Evolutionary conservation across 106 monocot genomes (phyloP).

Genomic region (Hemerocallis citrina): DNA sequence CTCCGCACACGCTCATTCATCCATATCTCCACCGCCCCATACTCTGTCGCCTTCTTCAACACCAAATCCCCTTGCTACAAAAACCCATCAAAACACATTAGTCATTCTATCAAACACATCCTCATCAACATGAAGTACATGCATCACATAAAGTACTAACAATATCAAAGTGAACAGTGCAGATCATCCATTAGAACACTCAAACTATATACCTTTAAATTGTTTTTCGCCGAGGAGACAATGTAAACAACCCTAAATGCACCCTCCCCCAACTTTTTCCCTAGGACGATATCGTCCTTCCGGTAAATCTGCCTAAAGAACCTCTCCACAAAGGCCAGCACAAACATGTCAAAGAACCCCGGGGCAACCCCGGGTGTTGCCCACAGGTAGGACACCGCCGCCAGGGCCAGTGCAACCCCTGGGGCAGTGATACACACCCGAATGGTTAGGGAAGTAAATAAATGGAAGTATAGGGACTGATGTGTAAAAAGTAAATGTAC

Average conservation of each 20-base stretch:
- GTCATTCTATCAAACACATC: too few relatives aligned
- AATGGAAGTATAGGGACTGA: too few relatives aligned
- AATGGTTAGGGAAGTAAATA: too few relatives aligned
- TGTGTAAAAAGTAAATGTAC: too few relatives aligned
- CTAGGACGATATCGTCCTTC: conserved; percentile 79
- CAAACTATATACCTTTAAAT: too few relatives aligned
- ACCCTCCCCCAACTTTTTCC: conserved; percentile 86
- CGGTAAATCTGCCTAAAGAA: conserved; percentile 62
- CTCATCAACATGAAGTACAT: too few relatives aligned
- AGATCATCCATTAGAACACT: not conserved
- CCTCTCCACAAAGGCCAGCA: conserved; percentile 75
- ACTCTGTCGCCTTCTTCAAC: conserved; percentile 90
- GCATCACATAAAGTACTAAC: too few relatives aligned
- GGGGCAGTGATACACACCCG: too few relatives aligned
- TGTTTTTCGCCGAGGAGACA: conserved; percentile 42
- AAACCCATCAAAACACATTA: not conserved
- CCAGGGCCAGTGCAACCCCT: conserved; percentile 70
- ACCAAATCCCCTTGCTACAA: conserved; percentile 70
- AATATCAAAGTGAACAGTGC: not conserved
- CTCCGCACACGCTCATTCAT: conserved; percentile 90
- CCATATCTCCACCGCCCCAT: conserved; percentile 98
- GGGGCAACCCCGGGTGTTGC: conserved; percentile 96
- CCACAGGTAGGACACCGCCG: conserved; percentile 83
- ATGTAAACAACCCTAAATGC: conserved; percentile 88
- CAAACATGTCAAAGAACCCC: conserved; percentile 94